Conservation (phyloP, 2,329 filamentous ascomycete genomes). For the Lasiodiplodia gonubiensis region DNA sequence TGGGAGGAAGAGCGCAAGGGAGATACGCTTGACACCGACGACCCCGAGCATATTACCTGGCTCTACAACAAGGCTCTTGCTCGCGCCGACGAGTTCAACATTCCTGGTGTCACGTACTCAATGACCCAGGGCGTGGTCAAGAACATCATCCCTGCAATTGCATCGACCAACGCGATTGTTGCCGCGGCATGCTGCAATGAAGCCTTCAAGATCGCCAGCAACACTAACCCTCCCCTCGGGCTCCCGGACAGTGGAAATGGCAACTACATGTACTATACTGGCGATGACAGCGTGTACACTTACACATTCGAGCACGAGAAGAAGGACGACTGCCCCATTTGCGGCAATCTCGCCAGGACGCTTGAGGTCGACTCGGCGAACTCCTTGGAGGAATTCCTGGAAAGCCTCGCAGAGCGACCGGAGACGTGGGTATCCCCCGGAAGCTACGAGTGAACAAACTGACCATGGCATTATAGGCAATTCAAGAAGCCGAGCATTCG, state of each 20-base stretch:
- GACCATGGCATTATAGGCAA: slow-evolving; percentile 56
- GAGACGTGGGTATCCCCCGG: slow-evolving; percentile 62
- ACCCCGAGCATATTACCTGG: slow-evolving; percentile 97
- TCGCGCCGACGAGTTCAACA: slow-evolving; percentile 86
- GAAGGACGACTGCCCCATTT: slow-evolving; percentile 94
- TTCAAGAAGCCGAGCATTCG: slow-evolving; percentile 91
- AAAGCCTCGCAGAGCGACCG: slow-evolving; percentile 79
- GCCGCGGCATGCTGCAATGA: slow-evolving; percentile 96
- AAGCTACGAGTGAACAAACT: slow-evolving; percentile 27
- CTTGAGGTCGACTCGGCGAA: slow-evolving; percentile 71
- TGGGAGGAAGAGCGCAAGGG: slow-evolving; percentile 80
- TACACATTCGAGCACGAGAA: slow-evolving; percentile 96
- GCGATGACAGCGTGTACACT: slow-evolving; percentile 93
- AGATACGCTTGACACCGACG: slow-evolving; percentile 87
- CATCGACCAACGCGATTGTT: slow-evolving; percentile 95
- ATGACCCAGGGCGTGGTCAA: slow-evolving; percentile 98
- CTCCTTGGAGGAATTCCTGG: slow-evolving; percentile 84
- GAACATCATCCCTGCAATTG: slow-evolving; percentile 98
- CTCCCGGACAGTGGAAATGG: slow-evolving; percentile 65
- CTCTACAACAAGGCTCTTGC: slow-evolving; percentile 82
- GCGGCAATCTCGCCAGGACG: slow-evolving; percentile 79
- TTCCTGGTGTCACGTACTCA: slow-evolving; percentile 89
- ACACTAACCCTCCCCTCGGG: slow-evolving; percentile 78
- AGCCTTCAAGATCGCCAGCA: slow-evolving; percentile 90
- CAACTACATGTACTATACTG: slow-evolving; percentile 99